Evolutionary conservation across 345 rosid genomes (phyloP), one percentile per base, ranked within the genome.

Genomic region (rapeseed (Brassica napus)): DNA sequence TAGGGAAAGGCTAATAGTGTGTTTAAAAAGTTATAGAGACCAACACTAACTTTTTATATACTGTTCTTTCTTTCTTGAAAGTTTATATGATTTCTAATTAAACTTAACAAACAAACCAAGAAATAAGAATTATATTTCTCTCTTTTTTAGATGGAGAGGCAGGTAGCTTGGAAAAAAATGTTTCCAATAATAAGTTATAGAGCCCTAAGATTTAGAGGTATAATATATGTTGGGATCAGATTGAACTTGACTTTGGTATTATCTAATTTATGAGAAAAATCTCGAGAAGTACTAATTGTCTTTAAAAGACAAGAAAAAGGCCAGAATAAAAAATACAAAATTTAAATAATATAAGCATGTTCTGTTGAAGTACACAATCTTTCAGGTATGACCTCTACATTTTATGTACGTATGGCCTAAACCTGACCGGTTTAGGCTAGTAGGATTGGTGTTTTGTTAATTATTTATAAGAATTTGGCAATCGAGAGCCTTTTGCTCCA

Each of bases 401-500:
- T 68, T 47, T 52, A 54, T 70, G 4, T 11, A 64, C 35, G 63
- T 73, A 64, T 79, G 69, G 77, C 55, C 65, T 79, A 67, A 57
- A 67, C 78, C 44, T 73, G 82, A 68, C 69, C 39, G 15, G 75
- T 52, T 62, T 68, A 63, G 74, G 65, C 16, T 65, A 62, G 69
- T 37, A 79, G 57, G 74, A 78, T 37, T 71, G 47, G 72, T 65
- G 37, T 54, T 31, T 62, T 62, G 60, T 60, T 61, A 61, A 68
- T 68, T 2, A 55, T 75, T 69, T 63, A 64, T 34, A 62, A 15
- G 71, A 49, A 0, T 52, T 52, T 32, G 63, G 77, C 69, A 70
- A 80, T 80, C 72, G 83, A 80, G 83, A 80, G 83, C 76, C 83
- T 80, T 80, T 80, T 75, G 0, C 63, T 75, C 72, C 79, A 80